phyloP scores from a whole-genome alignment of 176 grass and related monocot species.

The Ananas comosus region DNA sequence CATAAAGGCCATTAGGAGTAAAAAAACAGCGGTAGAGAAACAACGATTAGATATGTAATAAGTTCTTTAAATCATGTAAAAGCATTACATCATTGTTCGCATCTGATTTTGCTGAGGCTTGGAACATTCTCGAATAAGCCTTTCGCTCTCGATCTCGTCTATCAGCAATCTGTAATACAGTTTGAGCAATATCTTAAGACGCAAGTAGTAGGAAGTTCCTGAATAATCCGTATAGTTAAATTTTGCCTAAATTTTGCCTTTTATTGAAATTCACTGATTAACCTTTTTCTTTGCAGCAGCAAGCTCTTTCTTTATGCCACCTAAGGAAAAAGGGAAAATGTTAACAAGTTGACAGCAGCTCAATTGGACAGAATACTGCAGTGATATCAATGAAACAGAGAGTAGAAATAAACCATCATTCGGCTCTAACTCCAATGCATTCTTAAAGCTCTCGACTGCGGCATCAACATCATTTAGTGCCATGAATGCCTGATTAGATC shows the following conservation, averaged over 20 bases:
- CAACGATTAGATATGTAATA: neutral
- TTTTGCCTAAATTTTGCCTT: neutral
- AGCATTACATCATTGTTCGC: conserved; percentile 33
- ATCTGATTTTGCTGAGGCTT: conserved; percentile 54
- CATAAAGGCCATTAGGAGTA: neutral
- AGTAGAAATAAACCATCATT: conserved; percentile 61
- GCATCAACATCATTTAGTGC: conserved; percentile 84
- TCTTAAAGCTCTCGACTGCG: conserved; percentile 79
- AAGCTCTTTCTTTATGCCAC: conserved; percentile 77
- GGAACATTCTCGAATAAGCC: conserved; percentile 82
- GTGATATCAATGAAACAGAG: conserved; percentile 3
- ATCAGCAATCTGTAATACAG: conserved; percentile 46
- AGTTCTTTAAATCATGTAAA: neutral
- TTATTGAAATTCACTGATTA: conserved; percentile 17
- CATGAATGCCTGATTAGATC: conserved; percentile 49
- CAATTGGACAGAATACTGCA: neutral
- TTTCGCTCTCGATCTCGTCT: conserved; percentile 64
- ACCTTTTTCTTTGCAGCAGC: conserved; percentile 84
- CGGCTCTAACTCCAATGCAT: conserved; percentile 76
- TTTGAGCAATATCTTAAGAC: conserved; percentile 2
- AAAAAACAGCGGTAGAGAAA: neutral
- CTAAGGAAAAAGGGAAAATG: conserved; percentile 34
- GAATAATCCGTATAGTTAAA: neutral
- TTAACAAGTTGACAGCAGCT: conserved; percentile 4
- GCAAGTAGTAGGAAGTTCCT: neutral